Conservation (phyloP, 805 yeast genomes). For the Sugiyamaella lignohabitans region DNA sequence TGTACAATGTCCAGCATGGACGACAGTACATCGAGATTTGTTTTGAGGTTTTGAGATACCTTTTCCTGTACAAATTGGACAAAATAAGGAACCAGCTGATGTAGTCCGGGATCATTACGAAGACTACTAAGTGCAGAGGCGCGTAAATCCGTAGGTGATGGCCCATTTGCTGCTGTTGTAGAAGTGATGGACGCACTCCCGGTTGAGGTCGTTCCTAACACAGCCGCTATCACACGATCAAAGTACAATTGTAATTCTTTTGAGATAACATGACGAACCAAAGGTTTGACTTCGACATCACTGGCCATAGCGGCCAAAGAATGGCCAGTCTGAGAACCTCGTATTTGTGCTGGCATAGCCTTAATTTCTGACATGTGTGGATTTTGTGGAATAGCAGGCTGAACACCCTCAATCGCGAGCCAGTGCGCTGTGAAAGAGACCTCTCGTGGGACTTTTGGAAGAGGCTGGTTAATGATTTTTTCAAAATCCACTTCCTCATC, state of each 20-base stretch:
- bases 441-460: constrained; percentile 91
- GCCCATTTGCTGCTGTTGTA: constrained; percentile 31
- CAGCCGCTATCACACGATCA: constrained; percentile 79
- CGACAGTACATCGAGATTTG: constrained; percentile 55
- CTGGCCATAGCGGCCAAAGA: constrained; percentile 43
- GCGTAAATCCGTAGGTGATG: constrained; percentile 37
- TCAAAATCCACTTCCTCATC: constrained; percentile 94
- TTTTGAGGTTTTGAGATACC: constrained; percentile 73
- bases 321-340: constrained; percentile 76
- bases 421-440: constrained; percentile 88
- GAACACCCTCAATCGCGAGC: constrained; percentile 98
- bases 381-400: constrained; percentile 95
- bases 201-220: constrained; percentile 33
- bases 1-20: constrained; percentile 87
- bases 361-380: constrained; percentile 73
- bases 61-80: constrained; percentile 96
- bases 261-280: constrained; percentile 91
- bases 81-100: constrained; percentile 92
- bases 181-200: constrained; percentile 24
- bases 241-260: constrained; percentile 91
- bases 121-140: constrained; percentile 80
- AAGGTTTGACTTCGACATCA: constrained; percentile 68
- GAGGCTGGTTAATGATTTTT: constrained; percentile 82
- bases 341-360: constrained; percentile 63
- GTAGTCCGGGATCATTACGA: constrained; percentile 89